Conservation (phyloP, 306 rosid genomes). For the Lathyrus tuberosus region DNA sequence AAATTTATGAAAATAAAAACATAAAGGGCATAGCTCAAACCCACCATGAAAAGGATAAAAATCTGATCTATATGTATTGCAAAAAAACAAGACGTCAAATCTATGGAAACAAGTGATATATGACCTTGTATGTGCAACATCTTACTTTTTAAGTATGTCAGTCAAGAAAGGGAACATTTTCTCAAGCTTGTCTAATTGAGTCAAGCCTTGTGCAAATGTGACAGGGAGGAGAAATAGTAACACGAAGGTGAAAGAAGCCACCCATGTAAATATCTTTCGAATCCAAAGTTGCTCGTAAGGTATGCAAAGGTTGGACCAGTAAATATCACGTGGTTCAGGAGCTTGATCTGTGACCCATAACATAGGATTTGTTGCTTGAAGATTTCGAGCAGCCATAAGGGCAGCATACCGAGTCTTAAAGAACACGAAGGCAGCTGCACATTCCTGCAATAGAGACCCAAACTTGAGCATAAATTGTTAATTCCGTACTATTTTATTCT, state of each 20-base stretch:
- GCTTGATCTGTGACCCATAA: slow-evolving; percentile 84
- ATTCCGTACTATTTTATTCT: slow-evolving; percentile 6
- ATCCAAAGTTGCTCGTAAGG: slow-evolving; percentile 89
- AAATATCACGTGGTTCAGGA: slow-evolving; percentile 87
- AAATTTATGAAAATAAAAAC: not conserved
- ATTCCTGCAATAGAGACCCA: slow-evolving; percentile 59
- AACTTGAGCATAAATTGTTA: slow-evolving; percentile 8
- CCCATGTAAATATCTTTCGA: slow-evolving; percentile 69
- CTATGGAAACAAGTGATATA: slow-evolving; percentile 15
- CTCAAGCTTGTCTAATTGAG: slow-evolving; percentile 75
- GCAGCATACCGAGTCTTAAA: slow-evolving; percentile 93
- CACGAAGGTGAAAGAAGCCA: slow-evolving; percentile 73
- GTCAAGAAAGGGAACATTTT: slow-evolving; percentile 68
- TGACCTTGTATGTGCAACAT: slow-evolving; percentile 27
- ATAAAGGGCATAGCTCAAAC: not conserved
- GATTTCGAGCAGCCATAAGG: slow-evolving; percentile 61
- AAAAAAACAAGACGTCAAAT: not conserved
- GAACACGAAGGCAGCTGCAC: slow-evolving; percentile 92
- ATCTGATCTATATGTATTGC: not conserved
- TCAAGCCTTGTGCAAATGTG: slow-evolving; percentile 82
- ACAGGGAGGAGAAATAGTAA: slow-evolving; percentile 82
- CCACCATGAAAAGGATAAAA: not conserved
- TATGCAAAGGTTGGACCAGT: slow-evolving; percentile 92
- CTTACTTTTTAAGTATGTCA: slow-evolving; percentile 70
- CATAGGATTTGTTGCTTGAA: slow-evolving; percentile 97